These are phyloP conservation scores for Krasilnikovozyma curviuscula DNA, from an alignment of 768 basidiomycete species.

Conservation along the genomic window DNA sequence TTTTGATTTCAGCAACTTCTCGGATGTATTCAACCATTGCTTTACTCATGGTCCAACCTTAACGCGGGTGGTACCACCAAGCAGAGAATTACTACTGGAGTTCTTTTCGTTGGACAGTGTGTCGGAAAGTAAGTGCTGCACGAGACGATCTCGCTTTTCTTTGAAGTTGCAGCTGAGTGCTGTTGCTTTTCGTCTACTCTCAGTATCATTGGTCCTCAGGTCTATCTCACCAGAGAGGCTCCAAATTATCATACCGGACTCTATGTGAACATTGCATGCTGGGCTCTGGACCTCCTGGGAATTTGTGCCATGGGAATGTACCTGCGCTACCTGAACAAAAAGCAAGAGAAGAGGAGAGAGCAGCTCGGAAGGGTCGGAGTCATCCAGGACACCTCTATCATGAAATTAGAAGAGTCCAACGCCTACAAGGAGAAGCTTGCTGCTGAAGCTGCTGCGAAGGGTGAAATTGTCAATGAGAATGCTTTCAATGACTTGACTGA, in stretches of 20 bases:
- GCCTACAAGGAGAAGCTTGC: too few species aligned
- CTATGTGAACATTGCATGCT: constrained; percentile 22
- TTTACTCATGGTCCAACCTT: constrained; percentile 19
- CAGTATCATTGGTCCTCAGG: constrained; percentile 21
- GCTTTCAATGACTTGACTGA: too few species aligned
- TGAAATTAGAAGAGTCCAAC: constrained; percentile 19
- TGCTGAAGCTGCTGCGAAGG: too few species aligned
- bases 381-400: constrained; percentile 23
- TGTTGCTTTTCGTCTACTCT: background rate
- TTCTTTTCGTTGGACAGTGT: constrained; percentile 16
- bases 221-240: constrained; percentile 19
- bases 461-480: too few species aligned
- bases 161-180: background rate
- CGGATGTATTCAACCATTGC: background rate
- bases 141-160: constrained; percentile 15
- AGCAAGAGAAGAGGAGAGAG: constrained; percentile 18
- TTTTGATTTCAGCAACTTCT: too few species aligned
- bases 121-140: constrained; percentile 18
- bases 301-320: constrained; percentile 22
- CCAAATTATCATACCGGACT: constrained; percentile 22
- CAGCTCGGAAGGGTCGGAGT: constrained; percentile 20
- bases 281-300: constrained; percentile 17
- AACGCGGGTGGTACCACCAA: constrained; percentile 20
- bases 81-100: constrained; percentile 18
- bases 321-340: constrained; percentile 19